Evolutionary conservation across 2,329 filamentous ascomycete genomes (phyloP).

Genomic region (Verticillium tricorpus): DNA sequence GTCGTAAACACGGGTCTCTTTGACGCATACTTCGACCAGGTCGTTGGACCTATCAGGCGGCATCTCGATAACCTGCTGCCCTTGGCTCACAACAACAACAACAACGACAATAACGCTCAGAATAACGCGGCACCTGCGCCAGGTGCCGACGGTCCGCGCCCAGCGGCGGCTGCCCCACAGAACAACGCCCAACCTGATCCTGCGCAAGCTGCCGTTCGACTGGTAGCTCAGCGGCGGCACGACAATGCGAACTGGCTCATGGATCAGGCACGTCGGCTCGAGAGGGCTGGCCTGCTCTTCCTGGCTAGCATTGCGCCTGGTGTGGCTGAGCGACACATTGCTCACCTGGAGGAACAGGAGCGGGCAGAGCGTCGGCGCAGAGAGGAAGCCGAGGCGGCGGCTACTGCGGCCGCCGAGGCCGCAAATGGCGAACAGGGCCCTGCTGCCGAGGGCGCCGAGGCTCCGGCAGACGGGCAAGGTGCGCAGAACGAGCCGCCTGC

Average conservation of each 20-base stretch:
- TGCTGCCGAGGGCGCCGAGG: background rate
- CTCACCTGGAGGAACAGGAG: constrained; percentile 49
- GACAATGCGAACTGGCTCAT: constrained; percentile 45
- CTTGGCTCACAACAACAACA: constrained; percentile 34
- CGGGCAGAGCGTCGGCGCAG: constrained; percentile 38
- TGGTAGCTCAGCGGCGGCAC: constrained; percentile 42
- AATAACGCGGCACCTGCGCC: constrained; percentile 20
- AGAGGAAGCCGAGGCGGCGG: constrained; percentile 36
- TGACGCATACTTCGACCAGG: constrained; percentile 48
- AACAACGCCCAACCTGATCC: constrained; percentile 33
- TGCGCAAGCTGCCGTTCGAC: constrained; percentile 46
- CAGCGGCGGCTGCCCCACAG: constrained; percentile 14
- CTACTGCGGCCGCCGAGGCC: constrained; percentile 28
- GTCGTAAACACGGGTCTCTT: constrained; percentile 56
- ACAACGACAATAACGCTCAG: constrained; percentile 18
- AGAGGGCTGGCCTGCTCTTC: constrained; percentile 59
- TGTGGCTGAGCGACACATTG: constrained; percentile 61
- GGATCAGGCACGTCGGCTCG: constrained; percentile 47
- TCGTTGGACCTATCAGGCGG: constrained; percentile 52
- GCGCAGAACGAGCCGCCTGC: background rate
- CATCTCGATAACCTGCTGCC: constrained; percentile 58
- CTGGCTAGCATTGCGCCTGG: constrained; percentile 63
- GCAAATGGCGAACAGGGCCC: constrained; percentile 17
- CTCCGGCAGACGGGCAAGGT: background rate
- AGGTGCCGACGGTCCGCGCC: background rate